Percentiles rank a stretch among this genome's conserved stretches.
Conservation (phyloP, 768 basidiomycete genomes). For the Suillus spraguei region DNA sequence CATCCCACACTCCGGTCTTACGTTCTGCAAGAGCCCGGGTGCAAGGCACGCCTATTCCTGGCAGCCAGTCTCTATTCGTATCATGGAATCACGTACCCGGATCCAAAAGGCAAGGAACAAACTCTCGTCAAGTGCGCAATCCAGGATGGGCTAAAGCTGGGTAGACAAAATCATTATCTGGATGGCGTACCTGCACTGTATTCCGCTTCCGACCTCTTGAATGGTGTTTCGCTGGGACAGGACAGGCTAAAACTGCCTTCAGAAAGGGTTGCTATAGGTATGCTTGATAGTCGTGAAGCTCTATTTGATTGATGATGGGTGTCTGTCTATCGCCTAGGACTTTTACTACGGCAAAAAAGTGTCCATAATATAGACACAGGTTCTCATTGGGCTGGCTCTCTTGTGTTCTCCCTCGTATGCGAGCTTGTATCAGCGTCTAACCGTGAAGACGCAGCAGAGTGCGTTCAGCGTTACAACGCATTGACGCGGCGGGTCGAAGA, state of each 20-base stretch:
- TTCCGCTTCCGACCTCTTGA: constrained; percentile 49
- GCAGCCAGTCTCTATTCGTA: constrained; percentile 80
- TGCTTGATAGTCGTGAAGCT: constrained; percentile 17
- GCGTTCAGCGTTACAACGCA: constrained; percentile 64
- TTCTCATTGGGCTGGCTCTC: constrained; percentile 68
- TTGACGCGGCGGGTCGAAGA: constrained; percentile 64
- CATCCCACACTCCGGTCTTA: constrained; percentile 49
- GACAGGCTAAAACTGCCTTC: constrained; percentile 41
- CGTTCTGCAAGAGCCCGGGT: constrained; percentile 31
- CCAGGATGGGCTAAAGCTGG: constrained; percentile 84
- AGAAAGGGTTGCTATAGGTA: constrained; percentile 64
- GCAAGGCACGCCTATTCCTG: constrained; percentile 69
- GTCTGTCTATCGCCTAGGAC: constrained; percentile 42
- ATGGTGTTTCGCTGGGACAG: constrained; percentile 31
- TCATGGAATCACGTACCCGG: constrained; percentile 53
- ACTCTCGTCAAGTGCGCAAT: constrained; percentile 70
- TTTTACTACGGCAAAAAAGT: constrained; percentile 64
- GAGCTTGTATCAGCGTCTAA: constrained; percentile 49
- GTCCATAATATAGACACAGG: constrained; percentile 68
- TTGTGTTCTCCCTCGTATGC: constrained; percentile 75
- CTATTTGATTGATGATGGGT: not conserved
- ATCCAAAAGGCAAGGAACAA: constrained; percentile 63
- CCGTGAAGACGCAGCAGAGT: constrained; percentile 48
- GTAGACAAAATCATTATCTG: constrained; percentile 72
- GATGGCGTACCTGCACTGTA: constrained; percentile 76